These are phyloP conservation scores for Penicillium diatomitis DNA, from an alignment of 495 filamentous ascomycete species.

Conservation along the genomic window DNA sequence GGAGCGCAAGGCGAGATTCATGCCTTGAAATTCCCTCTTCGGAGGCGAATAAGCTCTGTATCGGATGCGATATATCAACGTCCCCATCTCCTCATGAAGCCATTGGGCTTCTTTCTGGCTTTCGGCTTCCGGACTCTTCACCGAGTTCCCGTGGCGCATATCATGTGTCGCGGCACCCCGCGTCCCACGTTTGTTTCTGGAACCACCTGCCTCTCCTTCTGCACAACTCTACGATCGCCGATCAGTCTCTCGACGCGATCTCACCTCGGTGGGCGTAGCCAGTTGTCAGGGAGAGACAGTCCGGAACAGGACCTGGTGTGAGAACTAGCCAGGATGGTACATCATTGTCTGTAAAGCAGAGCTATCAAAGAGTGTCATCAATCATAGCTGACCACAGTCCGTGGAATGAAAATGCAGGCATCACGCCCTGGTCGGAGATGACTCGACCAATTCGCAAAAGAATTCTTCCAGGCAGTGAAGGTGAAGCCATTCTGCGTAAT, in stretches of 20 bases:
- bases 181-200: constrained; percentile 4
- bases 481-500: no score
- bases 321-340: constrained; percentile 16
- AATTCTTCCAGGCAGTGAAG: no score
- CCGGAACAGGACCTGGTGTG: constrained; percentile 6
- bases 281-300: constrained; percentile 2
- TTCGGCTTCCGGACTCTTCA: not conserved
- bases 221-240: constrained; percentile 6
- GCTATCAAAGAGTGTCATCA: not conserved
- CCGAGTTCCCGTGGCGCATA: not conserved
- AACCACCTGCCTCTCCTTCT: not conserved
- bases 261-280: constrained; percentile 15
- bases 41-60: constrained; percentile 47
- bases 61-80: constrained; percentile 48
- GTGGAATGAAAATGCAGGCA: no score
- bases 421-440: no score
- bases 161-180: constrained; percentile 3
- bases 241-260: constrained; percentile 15
- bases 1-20: constrained; percentile 48
- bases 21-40: constrained; percentile 43
- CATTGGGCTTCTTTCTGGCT: not conserved
- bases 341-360: constrained; percentile 1
- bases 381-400: no score
- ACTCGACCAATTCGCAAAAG: no score
- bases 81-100: constrained; percentile 10